phyloP scores from a whole-genome alignment of 192 early-diverging fungal genomes.

The Podochytrium sp. region DNA sequence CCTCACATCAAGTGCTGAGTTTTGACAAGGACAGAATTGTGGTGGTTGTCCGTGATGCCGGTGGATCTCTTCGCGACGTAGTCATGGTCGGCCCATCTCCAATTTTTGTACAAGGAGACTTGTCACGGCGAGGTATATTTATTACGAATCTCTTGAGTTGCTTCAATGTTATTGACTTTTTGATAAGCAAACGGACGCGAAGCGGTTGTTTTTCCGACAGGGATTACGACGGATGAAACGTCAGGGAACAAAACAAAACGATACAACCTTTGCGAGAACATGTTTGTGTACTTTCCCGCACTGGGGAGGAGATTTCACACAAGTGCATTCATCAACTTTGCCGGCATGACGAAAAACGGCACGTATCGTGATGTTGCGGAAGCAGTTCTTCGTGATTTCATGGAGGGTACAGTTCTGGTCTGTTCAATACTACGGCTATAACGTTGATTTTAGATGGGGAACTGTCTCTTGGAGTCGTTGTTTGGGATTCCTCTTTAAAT shows the following conservation, averaged over 20 bases:
- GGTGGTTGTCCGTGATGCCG: too few species aligned
- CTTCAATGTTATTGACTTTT: background rate
- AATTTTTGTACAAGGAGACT: background rate
- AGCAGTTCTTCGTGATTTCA: background rate
- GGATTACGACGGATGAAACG: background rate
- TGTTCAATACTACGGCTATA: background rate
- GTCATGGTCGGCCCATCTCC: background rate
- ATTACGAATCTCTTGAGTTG: background rate
- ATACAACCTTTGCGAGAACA: background rate
- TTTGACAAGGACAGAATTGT: too few species aligned
- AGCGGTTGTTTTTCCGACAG: background rate
- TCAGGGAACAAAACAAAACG: constrained; percentile 1
- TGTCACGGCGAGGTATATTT: background rate
- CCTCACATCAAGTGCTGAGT: too few species aligned
- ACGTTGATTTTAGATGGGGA: background rate
- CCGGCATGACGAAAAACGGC: background rate
- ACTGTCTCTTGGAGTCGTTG: background rate
- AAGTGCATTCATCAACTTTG: background rate
- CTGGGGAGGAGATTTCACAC: background rate
- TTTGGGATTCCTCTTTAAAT: background rate
- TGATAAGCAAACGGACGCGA: background rate
- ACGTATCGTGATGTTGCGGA: background rate
- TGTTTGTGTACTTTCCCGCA: background rate
- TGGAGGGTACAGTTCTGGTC: background rate
- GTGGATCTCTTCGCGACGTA: too few species aligned